Conservation (phyloP, 805 yeast species). For the Wickerhamiella sergipiensis region DNA sequence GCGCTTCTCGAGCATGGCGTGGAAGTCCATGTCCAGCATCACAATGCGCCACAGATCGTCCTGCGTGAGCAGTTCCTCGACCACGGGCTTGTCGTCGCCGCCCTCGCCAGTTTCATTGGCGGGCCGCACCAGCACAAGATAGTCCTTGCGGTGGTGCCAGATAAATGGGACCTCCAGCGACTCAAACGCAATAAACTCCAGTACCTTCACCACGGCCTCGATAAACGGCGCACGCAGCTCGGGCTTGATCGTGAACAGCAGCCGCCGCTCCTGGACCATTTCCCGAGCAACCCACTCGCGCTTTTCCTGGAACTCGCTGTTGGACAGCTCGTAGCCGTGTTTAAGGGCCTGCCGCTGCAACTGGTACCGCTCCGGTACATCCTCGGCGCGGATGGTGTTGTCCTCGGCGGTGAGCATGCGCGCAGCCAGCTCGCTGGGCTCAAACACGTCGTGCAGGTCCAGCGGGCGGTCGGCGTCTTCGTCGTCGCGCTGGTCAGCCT, state of each 20-base stretch:
- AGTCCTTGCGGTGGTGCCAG: constrained; percentile 91
- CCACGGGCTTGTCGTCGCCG: constrained; percentile 13
- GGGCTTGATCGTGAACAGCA: constrained; percentile 27
- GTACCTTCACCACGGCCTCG: constrained; percentile 53
- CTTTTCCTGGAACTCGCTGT: constrained; percentile 56
- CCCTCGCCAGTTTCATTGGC: constrained; percentile 19
- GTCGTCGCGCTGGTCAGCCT: constrained; percentile 22
- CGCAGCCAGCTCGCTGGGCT: constrained; percentile 82
- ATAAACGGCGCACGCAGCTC: constrained; percentile 32
- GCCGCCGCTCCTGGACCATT: constrained; percentile 42
- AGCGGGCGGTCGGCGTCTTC: constrained; percentile 24
- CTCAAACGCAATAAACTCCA: constrained; percentile 64
- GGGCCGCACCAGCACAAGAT: constrained; percentile 37
- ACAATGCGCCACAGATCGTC: constrained; percentile 90
- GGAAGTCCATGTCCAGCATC: constrained; percentile 76
- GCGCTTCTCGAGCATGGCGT: constrained; percentile 66
- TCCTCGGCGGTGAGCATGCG: constrained; percentile 87
- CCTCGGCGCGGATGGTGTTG: constrained; percentile 71
- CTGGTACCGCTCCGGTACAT: constrained; percentile 88
- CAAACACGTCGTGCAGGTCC: constrained; percentile 79
- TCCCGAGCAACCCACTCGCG: constrained; percentile 68
- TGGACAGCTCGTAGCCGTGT: constrained; percentile 49
- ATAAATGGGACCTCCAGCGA: constrained; percentile 86
- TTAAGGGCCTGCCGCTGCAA: constrained; percentile 53
- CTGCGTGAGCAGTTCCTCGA: constrained; percentile 32